Conservation (phyloP, 1,139 yeast species). For the Hanseniaspora uvarum region DNA sequence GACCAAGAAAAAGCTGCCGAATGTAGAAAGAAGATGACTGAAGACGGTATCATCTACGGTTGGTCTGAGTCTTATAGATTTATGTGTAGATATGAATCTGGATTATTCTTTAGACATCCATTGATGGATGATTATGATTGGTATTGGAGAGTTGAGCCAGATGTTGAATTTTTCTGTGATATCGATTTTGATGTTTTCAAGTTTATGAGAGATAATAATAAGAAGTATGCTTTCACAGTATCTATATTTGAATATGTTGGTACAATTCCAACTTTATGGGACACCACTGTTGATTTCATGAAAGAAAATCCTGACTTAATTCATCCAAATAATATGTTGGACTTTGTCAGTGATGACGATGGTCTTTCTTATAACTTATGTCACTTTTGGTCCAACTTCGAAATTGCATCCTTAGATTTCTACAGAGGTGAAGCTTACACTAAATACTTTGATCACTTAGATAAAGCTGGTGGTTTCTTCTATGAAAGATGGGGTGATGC, state of each 20-base stretch:
- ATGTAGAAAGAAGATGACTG: constrained; percentile 42
- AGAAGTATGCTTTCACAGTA: constrained; percentile 55
- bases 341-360: constrained; percentile 57
- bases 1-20: constrained; percentile 48
- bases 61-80: constrained; percentile 53
- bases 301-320: constrained; percentile 38
- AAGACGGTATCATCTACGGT: constrained; percentile 47
- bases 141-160: constrained; percentile 75
- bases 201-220: constrained; percentile 51
- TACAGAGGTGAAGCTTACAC: constrained; percentile 62
- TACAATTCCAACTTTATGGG: constrained; percentile 58
- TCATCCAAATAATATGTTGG: constrained; percentile 46
- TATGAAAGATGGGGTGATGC: constrained; percentile 98
- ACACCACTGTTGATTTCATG: constrained; percentile 45
- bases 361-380: constrained; percentile 66
- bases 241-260: constrained; percentile 49
- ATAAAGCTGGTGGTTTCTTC: constrained; percentile 74
- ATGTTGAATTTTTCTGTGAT: constrained; percentile 52
- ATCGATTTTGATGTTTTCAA: constrained; percentile 56
- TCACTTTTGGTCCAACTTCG: constrained; percentile 93
- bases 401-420: constrained; percentile 66
- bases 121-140: constrained; percentile 50
- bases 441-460: constrained; percentile 61
- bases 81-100: constrained; percentile 69
- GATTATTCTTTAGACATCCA: constrained; percentile 57